These are phyloP conservation scores for Malus fusca DNA, from an alignment of 306 rosid genomes.

Conservation along the genomic window DNA sequence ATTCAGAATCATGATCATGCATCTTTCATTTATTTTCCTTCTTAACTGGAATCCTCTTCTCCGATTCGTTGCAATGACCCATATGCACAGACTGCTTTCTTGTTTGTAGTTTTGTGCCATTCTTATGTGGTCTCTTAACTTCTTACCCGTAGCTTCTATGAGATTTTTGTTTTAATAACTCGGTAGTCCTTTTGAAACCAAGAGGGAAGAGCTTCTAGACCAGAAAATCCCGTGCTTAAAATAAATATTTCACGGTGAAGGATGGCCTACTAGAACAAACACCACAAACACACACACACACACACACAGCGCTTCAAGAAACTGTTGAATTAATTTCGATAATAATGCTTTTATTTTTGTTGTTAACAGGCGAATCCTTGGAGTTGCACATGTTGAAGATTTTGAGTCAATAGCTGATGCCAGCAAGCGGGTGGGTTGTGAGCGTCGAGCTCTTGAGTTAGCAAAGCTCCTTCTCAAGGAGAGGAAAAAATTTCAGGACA, in stretches of 20 bases:
- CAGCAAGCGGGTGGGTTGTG: slow-evolving; percentile 58
- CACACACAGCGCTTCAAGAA: not conserved
- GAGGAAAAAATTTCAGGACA: slow-evolving; percentile 47
- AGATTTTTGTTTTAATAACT: not conserved
- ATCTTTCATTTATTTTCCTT: not conserved
- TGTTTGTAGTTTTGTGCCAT: too few relatives aligned
- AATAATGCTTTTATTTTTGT: not conserved
- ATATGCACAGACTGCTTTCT: too few relatives aligned
- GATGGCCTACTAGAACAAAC: not conserved
- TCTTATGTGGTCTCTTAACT: too few relatives aligned
- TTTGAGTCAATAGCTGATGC: slow-evolving; percentile 66
- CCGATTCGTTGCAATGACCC: too few relatives aligned
- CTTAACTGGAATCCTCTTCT: too few relatives aligned
- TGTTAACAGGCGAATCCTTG: slow-evolving; percentile 69
- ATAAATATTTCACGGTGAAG: not conserved
- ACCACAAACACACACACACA: not conserved
- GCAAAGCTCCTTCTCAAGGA: slow-evolving; percentile 79
- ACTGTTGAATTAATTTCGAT: not conserved
- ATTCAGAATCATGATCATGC: too few relatives aligned
- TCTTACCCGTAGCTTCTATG: too few relatives aligned
- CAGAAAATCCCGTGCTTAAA: not conserved
- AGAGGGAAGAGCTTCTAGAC: not conserved
- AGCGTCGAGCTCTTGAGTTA: slow-evolving; percentile 51
- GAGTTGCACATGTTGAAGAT: slow-evolving; percentile 88
- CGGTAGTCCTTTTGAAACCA: not conserved